Base-by-base conservation (phyloP, 225 moss, liverwort and hornwort species). In the Lunularia cruciata region DNA sequence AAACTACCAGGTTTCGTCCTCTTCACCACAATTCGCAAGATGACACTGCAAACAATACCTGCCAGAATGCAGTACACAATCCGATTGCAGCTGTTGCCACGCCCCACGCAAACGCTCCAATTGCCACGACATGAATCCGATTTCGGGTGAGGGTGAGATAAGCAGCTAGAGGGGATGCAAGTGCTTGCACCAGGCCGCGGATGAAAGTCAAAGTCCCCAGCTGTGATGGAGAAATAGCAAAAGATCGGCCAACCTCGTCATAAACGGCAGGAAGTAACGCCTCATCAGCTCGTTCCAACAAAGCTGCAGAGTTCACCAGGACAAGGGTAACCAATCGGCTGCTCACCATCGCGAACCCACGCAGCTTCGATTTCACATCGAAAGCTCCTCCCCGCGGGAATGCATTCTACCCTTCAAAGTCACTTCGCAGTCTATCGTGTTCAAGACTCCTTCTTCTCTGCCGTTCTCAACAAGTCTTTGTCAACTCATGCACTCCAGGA, bases 221-320 rank as follows among this genome's bases (percentile, higher is more conserved):
- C 60, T 84, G 84, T 22, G 86, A 75, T 20, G 86, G 76, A 43
- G 83, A 71, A 27, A 85, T 85, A 61, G 74, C 82, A 67, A 89
- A 86, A 43, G 75, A 75, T 27, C 22, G 13, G 11, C 76, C 65
- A 61, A 89, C 83, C 77, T 87, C 83, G 30, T 83, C 86, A 59
- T 84, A 85, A 34, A 89, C 87, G 43, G 87, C 87, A 15, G 87
- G 89, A 27, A 89, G 76, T 60, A 89, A 63, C 13, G 83, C 84
- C 59, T 89, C 89, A 65, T 89, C 89, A 5, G 83, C 79, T 28
- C 84, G 84, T 76, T 89, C 89, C 78, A 89, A 49, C 57, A 89
- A 76, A 35, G 86, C 83, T 59, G 89, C 89, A 72, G 83, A 69
- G 42, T 89, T 85, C 47, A 87, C 72, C 28, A 89, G 81, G 34